phyloP scores from a whole-genome alignment of 2,329 filamentous ascomycete species.

The Pseudogymnoascus sp. region DNA sequence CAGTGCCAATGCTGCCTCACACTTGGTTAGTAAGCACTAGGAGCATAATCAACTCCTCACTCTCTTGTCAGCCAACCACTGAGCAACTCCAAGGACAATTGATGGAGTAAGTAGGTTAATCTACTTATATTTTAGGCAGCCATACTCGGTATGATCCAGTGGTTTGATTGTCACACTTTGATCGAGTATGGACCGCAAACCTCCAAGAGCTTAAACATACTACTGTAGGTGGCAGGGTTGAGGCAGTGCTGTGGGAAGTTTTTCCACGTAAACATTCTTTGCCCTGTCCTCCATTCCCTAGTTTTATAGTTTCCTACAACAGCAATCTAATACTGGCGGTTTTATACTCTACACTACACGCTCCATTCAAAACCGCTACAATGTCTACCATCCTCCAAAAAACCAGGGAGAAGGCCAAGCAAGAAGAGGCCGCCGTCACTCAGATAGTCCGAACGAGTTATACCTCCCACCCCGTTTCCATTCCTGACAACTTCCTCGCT shows the following conservation, averaged over 20 bases:
- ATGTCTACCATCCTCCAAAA: constrained; percentile 11
- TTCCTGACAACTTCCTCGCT: constrained; percentile 41
- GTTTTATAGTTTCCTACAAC: neutral
- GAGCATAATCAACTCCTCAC: neutral
- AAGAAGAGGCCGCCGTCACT: neutral
- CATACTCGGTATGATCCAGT: neutral
- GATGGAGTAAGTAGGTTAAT: neutral
- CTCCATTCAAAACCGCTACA: neutral
- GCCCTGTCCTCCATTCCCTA: neutral
- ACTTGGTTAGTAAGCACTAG: constrained; percentile 12
- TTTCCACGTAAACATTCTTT: neutral
- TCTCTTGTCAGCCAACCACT: constrained; percentile 13
- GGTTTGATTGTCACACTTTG: neutral
- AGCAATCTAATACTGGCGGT: neutral
- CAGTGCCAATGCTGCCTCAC: neutral
- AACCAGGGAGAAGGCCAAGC: neutral
- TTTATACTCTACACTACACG: neutral
- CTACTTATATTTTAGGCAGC: neutral
- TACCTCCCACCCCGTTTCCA: constrained; percentile 31
- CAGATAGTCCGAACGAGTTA: constrained; percentile 24
- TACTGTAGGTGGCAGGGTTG: neutral
- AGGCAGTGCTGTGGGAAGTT: neutral
- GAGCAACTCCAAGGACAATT: neutral
- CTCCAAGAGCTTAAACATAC: neutral
- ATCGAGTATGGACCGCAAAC: neutral